Base-by-base conservation (phyloP, 768 basidiomycete species). In the Rhodotorula taiwanensis region DNA sequence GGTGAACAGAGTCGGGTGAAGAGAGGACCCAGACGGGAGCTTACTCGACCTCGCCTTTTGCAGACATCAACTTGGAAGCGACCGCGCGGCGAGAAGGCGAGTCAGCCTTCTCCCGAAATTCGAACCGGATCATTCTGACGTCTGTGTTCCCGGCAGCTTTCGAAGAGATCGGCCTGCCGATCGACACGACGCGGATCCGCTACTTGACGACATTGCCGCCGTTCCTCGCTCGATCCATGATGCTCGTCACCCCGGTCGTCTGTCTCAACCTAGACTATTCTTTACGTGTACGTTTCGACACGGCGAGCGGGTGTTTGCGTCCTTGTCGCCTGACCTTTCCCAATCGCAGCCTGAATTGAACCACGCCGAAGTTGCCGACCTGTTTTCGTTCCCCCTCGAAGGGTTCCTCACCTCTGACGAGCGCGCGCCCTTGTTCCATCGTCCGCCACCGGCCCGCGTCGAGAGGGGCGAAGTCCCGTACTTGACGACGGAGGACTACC, bases 311-410 rank as follows among this genome's bases (percentile, higher is more conserved):
- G n/a, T n/a, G n/a, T n/a, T n/a, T n/a, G n/a, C n/a, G n/a, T n/a
- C n/a, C n/a, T n/a, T n/a, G n/a, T n/a, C n/a, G n/a, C n/a, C n/a
- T n/a, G n/a, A n/a, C n/a, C 10, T 14, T n/a, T 16, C 28, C 36
- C 14, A 21, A 15, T 3, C 16, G 42, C 64, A 72, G 66, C 73
- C 72, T 20, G 66, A 70, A n/a, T 59, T 74, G 1, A 72, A 72
- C 45, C 48, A 55, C 3, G 30, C 54, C 39, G 73, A 73, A 48
- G 72, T 74, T 5, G 27, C 61, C 31, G 48, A 55, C 33, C 50
- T 73, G 33, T 73, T 72, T 52, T 70, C 70, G 25, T 69, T 71
- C 41, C 73, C 71, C 0, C 69, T 73, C 52, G 58, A 62, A 30
- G 66, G 55, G 10, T 72, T 73, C 64, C 68, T 73, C 20, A 44